phyloP scores from a whole-genome alignment of 2,329 filamentous ascomycete species.

The Sarocladium brachiariae region DNA sequence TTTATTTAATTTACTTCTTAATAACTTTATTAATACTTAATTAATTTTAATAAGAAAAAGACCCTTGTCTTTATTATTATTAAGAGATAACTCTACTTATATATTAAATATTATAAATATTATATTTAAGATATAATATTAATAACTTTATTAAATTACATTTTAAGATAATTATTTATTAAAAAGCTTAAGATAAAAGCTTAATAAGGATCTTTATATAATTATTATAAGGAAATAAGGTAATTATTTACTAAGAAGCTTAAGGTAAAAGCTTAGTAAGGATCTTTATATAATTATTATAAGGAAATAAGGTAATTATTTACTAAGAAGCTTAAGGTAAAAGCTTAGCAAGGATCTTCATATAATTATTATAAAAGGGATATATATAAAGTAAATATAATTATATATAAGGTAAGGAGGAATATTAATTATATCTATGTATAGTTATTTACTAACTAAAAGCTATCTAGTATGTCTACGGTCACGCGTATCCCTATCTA shows the following conservation, averaged over 20 bases:
- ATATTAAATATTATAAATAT: background rate
- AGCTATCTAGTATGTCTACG: background rate
- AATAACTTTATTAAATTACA: background rate
- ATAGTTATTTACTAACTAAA: background rate
- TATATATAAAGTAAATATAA: background rate
- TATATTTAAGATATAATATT: background rate
- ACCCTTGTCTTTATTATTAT: background rate
- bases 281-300: too few relatives aligned
- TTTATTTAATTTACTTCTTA: background rate
- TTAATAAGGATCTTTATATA: too few relatives aligned
- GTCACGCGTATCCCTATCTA: background rate
- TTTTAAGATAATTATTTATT: background rate
- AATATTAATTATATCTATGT: background rate
- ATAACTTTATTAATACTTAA: background rate
- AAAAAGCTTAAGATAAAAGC: too few relatives aligned
- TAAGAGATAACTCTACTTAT: background rate
- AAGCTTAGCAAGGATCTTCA: too few relatives aligned
- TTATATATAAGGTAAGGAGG: too few relatives aligned
- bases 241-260: too few relatives aligned
- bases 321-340: too few relatives aligned
- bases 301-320: too few relatives aligned
- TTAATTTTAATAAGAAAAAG: background rate
- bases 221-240: too few relatives aligned
- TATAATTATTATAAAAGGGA: background rate
- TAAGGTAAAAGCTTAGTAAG: too few relatives aligned